Base-by-base conservation (phyloP, 805 yeast genomes). In the Barnettozyma sp. region DNA sequence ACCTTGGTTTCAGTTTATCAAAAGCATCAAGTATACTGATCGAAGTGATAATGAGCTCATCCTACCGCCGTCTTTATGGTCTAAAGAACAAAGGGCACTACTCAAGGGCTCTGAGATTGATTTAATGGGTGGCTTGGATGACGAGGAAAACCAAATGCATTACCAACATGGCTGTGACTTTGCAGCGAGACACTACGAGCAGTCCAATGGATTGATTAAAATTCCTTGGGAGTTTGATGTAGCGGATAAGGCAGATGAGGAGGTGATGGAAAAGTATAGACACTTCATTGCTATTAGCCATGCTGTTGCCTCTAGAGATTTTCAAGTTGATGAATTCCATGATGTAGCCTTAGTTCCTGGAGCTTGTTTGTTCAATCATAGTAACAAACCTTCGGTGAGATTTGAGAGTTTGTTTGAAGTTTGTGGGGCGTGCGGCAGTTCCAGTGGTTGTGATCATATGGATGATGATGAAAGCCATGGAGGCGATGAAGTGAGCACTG, bases 331-430 rank as follows among this genome's bases (percentile, higher is more conserved):
- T 56, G 66, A 67, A 33, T 87, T 58, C 52, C 85, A 81, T 48
- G 82, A 77, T 22, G 65, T 79, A 21, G 85, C 83, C 0, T 61
- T 90, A 33, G 95, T 88, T 17, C 96, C 97, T 0, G 84, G 87
- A 12, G 97, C 96, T 0, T 95, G 88, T 58, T 61, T 90, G 23
- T 85, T 87, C 60, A 88, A 88, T 46, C 96, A 87, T 52, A 68
- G 60, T 11, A 76, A 57, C 2, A 50, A 59, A 6, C 87, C 83
- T 42, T 66, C 73, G 46, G 86, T 78, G 8, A 80, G 78, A 56
- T 84, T 86, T 51, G 82, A 75, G 39, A 62, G 78, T 4, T 42
- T 67, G 4, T 70, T 55, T 26, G 71, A 70, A 19, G 82, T 73
- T 3, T 75, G 82, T 49, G 62, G 47, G 7, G 42, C 50, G 13